These are phyloP conservation scores for Psilocybe cubensis DNA, from an alignment of 768 basidiomycete species.

Conservation along the genomic window DNA sequence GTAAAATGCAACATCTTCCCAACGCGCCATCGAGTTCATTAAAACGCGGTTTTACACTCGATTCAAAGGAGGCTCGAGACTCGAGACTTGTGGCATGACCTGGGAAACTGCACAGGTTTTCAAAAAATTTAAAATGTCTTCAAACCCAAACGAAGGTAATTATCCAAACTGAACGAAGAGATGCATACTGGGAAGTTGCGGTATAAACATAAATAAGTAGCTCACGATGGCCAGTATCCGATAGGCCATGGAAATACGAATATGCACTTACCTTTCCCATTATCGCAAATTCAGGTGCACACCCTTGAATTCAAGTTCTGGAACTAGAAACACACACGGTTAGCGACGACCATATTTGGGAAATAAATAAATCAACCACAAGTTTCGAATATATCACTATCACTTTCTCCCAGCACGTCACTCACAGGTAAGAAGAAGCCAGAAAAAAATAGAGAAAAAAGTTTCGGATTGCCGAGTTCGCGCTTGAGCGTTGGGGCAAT, in stretches of 20 bases:
- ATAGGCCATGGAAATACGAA: neutral
- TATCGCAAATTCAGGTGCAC: neutral
- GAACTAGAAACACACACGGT: neutral
- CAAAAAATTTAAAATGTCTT: too few relatives aligned
- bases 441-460: too few relatives aligned
- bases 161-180: too few relatives aligned
- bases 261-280: too few relatives aligned
- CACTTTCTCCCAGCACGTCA: too few relatives aligned
- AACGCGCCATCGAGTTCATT: neutral
- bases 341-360: too few relatives aligned
- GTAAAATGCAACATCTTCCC: neutral
- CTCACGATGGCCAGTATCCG: neutral
- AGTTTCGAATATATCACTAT: too few relatives aligned
- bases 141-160: neutral
- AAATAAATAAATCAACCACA: too few relatives aligned
- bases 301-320: neutral
- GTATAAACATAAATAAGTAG: neutral
- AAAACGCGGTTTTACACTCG: neutral
- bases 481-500: too few relatives aligned
- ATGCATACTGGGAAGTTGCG: neutral
- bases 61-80: neutral
- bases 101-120: neutral
- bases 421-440: too few relatives aligned
- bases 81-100: too few relatives aligned
- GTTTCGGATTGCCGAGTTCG: too few relatives aligned